A percentile compares a stretch with the other conserved stretches of the same genome.
These are phyloP conservation scores for Sporothrix inflata DNA, from an alignment of 2,329 filamentous ascomycete genomes.

Conservation along the genomic window DNA sequence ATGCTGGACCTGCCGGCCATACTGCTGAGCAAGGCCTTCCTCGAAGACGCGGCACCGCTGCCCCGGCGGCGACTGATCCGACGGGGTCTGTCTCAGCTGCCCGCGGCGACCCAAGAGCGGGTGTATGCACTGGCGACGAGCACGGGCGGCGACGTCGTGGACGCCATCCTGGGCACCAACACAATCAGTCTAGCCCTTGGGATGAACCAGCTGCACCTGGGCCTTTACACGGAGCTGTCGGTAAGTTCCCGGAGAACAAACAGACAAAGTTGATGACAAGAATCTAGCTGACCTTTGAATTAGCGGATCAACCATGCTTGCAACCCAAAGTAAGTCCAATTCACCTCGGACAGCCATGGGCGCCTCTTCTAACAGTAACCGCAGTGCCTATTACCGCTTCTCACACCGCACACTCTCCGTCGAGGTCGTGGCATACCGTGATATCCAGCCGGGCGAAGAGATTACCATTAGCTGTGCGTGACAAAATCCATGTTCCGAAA, in stretches of 20 bases:
- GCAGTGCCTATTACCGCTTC: slow-evolving; percentile 42
- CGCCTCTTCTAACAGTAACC: not conserved
- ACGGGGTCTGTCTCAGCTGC: slow-evolving; percentile 39
- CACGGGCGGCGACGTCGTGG: slow-evolving; percentile 40
- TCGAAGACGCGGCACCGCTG: slow-evolving; percentile 33
- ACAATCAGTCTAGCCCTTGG: slow-evolving; percentile 39
- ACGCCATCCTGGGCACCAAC: slow-evolving; percentile 44
- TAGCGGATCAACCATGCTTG: slow-evolving; percentile 46
- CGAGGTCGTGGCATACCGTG: slow-evolving; percentile 42
- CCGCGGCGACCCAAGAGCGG: slow-evolving; percentile 32
- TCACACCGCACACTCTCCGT: slow-evolving; percentile 40
- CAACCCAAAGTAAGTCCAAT: slow-evolving; percentile 41
- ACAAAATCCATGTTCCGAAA: too few species aligned
- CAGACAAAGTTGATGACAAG: not conserved
- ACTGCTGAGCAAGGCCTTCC: slow-evolving; percentile 36
- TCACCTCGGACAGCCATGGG: not conserved
- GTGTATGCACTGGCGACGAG: slow-evolving; percentile 40
- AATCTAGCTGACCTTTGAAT: not conserved
- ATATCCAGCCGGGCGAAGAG: slow-evolving; percentile 43
- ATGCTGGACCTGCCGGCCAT: slow-evolving; percentile 41
- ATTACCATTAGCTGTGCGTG: slow-evolving; percentile 44
- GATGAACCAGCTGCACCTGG: slow-evolving; percentile 36
- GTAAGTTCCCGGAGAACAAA: slow-evolving; percentile 34
- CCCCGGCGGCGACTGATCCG: slow-evolving; percentile 38
- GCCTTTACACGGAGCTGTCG: slow-evolving; percentile 42